phyloP scores from a whole-genome alignment of 2,329 filamentous ascomycete species.

The Lithohypha guttulata region DNA sequence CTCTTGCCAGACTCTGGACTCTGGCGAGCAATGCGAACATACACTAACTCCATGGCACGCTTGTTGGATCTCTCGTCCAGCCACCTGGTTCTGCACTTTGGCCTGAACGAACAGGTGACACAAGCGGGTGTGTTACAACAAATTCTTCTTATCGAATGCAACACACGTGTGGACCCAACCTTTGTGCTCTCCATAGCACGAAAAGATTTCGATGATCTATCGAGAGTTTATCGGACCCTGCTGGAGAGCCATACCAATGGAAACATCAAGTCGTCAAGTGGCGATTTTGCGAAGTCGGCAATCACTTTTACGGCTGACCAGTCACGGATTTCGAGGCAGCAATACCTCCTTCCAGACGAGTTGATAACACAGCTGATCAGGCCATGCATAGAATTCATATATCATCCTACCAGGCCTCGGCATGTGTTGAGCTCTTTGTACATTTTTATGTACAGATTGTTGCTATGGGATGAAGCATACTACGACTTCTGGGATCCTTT shows the following conservation, averaged over 20 bases:
- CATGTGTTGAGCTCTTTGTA: constrained; percentile 17
- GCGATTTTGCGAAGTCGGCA: not conserved
- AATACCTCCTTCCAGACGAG: not conserved
- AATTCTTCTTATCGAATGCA: constrained; percentile 59
- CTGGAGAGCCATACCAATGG: constrained; percentile 25
- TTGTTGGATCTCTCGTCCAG: constrained; percentile 46
- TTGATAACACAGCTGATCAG: constrained; percentile 34
- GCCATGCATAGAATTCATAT: constrained; percentile 34
- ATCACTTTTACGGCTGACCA: constrained; percentile 1
- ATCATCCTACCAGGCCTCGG: constrained; percentile 10
- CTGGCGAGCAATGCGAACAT: constrained; percentile 4
- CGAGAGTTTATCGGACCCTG: constrained; percentile 41
- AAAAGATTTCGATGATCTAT: constrained; percentile 28
- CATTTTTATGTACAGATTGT: constrained; percentile 33
- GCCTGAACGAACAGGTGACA: constrained; percentile 43
- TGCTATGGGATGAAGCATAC: constrained; percentile 40
- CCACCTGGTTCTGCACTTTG: constrained; percentile 62
- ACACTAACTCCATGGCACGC: constrained; percentile 45
- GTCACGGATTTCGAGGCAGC: constrained; percentile 3
- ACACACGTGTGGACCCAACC: constrained; percentile 56
- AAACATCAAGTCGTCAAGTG: constrained; percentile 12
- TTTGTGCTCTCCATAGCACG: constrained; percentile 46
- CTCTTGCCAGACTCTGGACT: constrained; percentile 36
- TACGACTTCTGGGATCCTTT: constrained; percentile 40
- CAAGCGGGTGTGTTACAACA: constrained; percentile 23